Conservation (phyloP, 164 flowering plant species). For the Vitis amurensis region DNA sequence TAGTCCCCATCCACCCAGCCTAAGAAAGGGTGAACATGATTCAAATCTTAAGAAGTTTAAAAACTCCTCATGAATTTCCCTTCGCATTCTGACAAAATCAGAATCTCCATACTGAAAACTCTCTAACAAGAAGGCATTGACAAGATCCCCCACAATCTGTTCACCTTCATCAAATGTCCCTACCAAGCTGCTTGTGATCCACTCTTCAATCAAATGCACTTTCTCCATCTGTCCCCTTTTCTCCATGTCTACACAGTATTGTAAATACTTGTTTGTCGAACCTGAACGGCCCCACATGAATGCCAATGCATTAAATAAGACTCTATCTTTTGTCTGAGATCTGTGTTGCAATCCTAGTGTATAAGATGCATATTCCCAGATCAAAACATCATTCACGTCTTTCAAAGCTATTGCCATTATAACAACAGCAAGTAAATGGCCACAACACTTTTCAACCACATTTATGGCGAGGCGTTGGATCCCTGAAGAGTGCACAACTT, state of each 20-base stretch:
- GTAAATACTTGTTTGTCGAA: too few relatives aligned
- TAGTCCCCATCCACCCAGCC: too few relatives aligned
- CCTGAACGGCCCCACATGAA: too few relatives aligned
- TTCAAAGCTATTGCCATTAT: conserved; percentile 4
- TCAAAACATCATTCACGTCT: not conserved
- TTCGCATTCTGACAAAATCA: not conserved
- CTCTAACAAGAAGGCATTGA: not conserved
- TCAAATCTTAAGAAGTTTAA: too few relatives aligned
- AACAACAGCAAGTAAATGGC: not conserved
- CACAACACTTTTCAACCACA: conserved; percentile 8
- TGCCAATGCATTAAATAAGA: too few relatives aligned
- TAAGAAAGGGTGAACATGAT: too few relatives aligned
- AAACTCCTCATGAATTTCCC: not conserved
- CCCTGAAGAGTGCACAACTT: not conserved
- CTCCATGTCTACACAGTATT: not conserved
- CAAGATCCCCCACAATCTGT: not conserved
- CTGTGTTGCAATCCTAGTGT: not conserved
- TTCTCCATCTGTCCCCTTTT: not conserved
- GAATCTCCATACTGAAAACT: not conserved
- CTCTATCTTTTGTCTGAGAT: too few relatives aligned
- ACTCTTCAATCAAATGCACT: not conserved
- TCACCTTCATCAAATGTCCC: not conserved
- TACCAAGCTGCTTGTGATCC: not conserved
- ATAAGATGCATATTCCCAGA: conserved; percentile 3
- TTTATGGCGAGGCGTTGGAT: conserved; percentile 2